These are phyloP conservation scores for Chimonanthus salicifolius DNA, from an alignment of 164 flowering plant genomes.

Conservation along the genomic window DNA sequence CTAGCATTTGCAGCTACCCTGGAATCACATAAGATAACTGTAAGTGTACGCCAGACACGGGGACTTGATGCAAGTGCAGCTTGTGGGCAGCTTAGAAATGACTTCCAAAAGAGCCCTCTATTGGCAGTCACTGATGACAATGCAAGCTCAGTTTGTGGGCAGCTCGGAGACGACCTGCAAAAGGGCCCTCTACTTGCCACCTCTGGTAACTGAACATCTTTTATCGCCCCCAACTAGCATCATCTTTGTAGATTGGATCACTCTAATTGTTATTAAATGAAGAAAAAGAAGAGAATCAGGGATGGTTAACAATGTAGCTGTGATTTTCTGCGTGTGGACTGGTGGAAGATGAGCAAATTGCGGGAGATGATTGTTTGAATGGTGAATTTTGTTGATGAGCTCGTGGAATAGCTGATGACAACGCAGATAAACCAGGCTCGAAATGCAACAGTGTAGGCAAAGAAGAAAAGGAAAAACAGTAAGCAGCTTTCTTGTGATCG, in stretches of 20 bases:
- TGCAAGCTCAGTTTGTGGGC: slow-evolving; percentile 95
- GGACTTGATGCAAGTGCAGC: slow-evolving; percentile 98
- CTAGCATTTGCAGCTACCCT: slow-evolving; percentile 69
- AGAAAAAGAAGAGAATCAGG: neutral
- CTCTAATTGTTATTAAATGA: neutral
- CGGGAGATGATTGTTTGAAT: too few species aligned
- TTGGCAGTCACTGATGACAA: slow-evolving; percentile 21
- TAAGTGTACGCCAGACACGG: slow-evolving; percentile 79
- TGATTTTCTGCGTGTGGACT: too few species aligned
- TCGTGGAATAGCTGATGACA: neutral
- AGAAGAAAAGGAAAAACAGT: neutral
- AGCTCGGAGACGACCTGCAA: slow-evolving; percentile 79
- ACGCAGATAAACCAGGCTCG: neutral
- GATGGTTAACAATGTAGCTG: neutral
- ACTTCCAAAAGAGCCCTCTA: slow-evolving; percentile 80
- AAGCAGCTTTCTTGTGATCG: neutral
- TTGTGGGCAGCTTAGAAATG: slow-evolving; percentile 92
- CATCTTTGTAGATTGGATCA: neutral
- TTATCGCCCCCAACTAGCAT: slow-evolving; percentile 1
- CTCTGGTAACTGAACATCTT: neutral
- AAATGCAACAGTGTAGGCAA: too few species aligned
- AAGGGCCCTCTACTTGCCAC: slow-evolving; percentile 48
- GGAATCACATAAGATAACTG: slow-evolving; percentile 77
- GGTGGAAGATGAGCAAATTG: too few species aligned
- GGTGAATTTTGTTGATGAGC: too few species aligned